A percentile compares a stretch with the other conserved stretches of the same genome.
phyloP scores from a whole-genome alignment of 495 filamentous ascomycete species.

The Podospora pseudocomata region DNA sequence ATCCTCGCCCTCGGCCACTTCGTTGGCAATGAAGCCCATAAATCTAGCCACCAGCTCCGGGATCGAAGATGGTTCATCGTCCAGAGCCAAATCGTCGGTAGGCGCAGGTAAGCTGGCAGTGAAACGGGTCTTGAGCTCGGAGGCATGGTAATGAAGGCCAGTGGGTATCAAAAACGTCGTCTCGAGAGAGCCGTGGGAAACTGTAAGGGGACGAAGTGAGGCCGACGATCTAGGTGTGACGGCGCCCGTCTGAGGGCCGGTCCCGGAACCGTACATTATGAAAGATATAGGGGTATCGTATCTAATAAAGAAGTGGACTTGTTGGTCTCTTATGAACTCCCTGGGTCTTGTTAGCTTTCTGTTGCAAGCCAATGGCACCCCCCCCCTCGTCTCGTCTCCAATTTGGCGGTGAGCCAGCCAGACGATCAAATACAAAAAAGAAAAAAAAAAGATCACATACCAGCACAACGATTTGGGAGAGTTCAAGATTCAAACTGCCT shows the following conservation, averaged over 20 bases:
- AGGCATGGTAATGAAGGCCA: constrained; percentile 89
- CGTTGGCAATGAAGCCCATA: constrained; percentile 78
- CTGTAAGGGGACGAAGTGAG: constrained; percentile 81
- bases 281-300: constrained; percentile 28
- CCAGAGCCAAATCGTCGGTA: constrained; percentile 94
- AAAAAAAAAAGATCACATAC: not conserved
- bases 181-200: constrained; percentile 91
- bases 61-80: constrained; percentile 94
- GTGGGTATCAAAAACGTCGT: constrained; percentile 93
- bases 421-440: not conserved
- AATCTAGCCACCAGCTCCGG: constrained; percentile 88
- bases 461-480: not conserved
- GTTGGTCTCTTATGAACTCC: constrained; percentile 5
- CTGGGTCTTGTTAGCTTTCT: not conserved
- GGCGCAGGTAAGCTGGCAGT: constrained; percentile 75
- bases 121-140: constrained; percentile 85
- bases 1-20: constrained; percentile 89
- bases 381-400: not conserved
- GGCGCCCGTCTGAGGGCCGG: constrained; percentile 87
- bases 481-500: not conserved
- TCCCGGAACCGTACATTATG: constrained; percentile 80
- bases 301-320: constrained; percentile 16
- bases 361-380: not conserved
- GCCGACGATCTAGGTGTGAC: constrained; percentile 87
- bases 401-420: not conserved